phyloP scores from a whole-genome alignment of 2,329 filamentous ascomycete species.

The Colletotrichum sp. region DNA sequence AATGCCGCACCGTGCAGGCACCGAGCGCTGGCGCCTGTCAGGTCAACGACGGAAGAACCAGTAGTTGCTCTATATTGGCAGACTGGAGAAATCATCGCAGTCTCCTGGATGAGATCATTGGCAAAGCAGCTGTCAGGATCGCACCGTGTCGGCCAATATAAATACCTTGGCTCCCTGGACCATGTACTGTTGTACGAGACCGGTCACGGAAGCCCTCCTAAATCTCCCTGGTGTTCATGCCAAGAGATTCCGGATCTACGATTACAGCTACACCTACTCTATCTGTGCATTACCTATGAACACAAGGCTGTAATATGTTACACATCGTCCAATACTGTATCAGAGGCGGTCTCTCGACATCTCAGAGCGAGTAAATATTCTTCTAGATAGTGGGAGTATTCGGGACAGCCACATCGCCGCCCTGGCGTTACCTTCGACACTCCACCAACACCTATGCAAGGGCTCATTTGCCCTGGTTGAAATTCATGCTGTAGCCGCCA shows the following conservation, averaged over 20 bases:
- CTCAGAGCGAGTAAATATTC: fast-evolving
- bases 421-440: neutral
- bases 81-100: fast-evolving
- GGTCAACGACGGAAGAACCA: neutral
- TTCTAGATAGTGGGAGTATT: fast-evolving
- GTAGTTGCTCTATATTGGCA: no score
- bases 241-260: neutral
- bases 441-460: neutral
- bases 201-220: no score
- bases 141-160: neutral
- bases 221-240: fast-evolving
- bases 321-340: fast-evolving
- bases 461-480: conserved; percentile 52
- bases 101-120: neutral
- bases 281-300: fast-evolving
- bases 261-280: neutral
- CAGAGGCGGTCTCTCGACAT: fast-evolving
- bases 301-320: neutral
- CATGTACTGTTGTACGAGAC: fast-evolving
- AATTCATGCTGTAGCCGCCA: conserved; percentile 95
- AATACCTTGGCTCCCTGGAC: neutral
- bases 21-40: neutral
- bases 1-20: fast-evolving
- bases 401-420: fast-evolving
- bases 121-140: neutral